phyloP scores from a whole-genome alignment of 371 early-diverging fungal genomes.

The Mucor piriformis region DNA sequence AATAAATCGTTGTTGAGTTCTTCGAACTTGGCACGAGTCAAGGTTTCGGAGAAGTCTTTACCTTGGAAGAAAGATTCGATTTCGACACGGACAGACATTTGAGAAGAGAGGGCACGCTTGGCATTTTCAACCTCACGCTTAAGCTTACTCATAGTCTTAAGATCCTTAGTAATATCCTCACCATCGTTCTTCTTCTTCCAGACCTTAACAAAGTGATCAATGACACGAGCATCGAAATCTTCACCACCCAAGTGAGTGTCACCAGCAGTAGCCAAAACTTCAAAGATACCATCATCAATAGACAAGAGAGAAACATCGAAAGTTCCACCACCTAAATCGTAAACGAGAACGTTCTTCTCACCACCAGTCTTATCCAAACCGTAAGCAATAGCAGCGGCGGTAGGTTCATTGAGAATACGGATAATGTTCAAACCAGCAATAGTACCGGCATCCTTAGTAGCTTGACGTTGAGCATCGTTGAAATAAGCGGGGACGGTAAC shows the following conservation, averaged over 20 bases:
- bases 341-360: slow-evolving; percentile 83
- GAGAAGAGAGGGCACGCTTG: slow-evolving; percentile 88
- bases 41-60: slow-evolving; percentile 95
- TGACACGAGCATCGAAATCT: slow-evolving; percentile 90
- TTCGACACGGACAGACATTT: slow-evolving; percentile 78
- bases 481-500: slow-evolving; percentile 80
- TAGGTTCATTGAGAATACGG: slow-evolving; percentile 97
- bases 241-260: slow-evolving; percentile 96
- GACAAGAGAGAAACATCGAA: slow-evolving; percentile 92
- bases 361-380: slow-evolving; percentile 81
- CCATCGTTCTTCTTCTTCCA: slow-evolving; percentile 77
- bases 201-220: slow-evolving; percentile 76
- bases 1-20: slow-evolving; percentile 87
- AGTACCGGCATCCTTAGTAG: slow-evolving; percentile 96
- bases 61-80: slow-evolving; percentile 95
- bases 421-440: slow-evolving; percentile 95
- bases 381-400: slow-evolving; percentile 97
- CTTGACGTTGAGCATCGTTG: slow-evolving; percentile 95
- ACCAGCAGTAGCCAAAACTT: slow-evolving; percentile 87
- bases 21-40: slow-evolving; percentile 97
- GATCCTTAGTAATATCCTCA: slow-evolving; percentile 73
- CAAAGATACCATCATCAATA: slow-evolving; percentile 88
- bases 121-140: slow-evolving; percentile 90
- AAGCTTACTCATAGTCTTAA: slow-evolving; percentile 82
- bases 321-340: slow-evolving; percentile 97